phyloP scores from a whole-genome alignment of 176 grass and related monocot species.

The Phoenix dactylifera region DNA sequence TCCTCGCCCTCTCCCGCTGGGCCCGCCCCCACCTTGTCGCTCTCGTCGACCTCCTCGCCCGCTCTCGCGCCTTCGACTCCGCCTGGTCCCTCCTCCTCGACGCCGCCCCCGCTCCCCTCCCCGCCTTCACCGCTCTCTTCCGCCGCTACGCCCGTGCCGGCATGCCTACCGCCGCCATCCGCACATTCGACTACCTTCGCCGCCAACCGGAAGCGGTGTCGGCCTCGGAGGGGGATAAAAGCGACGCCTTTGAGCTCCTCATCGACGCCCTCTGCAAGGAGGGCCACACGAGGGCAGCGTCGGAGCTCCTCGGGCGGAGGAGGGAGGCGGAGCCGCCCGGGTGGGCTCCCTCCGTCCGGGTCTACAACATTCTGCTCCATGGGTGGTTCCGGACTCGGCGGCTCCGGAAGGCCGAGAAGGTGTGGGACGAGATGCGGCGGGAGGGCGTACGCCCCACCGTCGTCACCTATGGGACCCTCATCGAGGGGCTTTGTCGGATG shows the following conservation, averaged over 20 bases:
- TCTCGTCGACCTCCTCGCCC: conserved; percentile 51
- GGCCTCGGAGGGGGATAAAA: background rate
- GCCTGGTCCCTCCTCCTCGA: conserved; percentile 56
- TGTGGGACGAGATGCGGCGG: conserved; percentile 57
- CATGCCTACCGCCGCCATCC: conserved; percentile 34
- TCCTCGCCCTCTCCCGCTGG: conserved; percentile 54
- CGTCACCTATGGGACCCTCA: conserved; percentile 66
- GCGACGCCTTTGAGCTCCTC: conserved; percentile 34
- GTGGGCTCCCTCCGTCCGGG: conserved; percentile 32
- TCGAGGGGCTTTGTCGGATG: conserved; percentile 54
- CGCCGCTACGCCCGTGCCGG: conserved; percentile 54
- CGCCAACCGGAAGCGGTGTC: conserved; percentile 35
- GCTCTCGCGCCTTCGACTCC: conserved; percentile 40
- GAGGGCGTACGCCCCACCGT: conserved; percentile 48
- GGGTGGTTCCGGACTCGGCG: conserved; percentile 57
- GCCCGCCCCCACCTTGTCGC: conserved; percentile 23
- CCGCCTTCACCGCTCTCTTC: conserved; percentile 50
- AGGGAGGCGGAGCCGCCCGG: conserved; percentile 6
- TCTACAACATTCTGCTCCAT: conserved; percentile 64
- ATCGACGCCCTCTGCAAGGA: conserved; percentile 79
- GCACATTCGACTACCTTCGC: conserved; percentile 44
- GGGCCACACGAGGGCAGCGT: conserved; percentile 36
- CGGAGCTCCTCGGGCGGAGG: conserved; percentile 32
- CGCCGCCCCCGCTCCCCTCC: conserved; percentile 24
- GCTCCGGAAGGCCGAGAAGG: conserved; percentile 41